Base-by-base conservation (phyloP, 495 filamentous ascomycete species). In the Aspergillus nidulans region DNA sequence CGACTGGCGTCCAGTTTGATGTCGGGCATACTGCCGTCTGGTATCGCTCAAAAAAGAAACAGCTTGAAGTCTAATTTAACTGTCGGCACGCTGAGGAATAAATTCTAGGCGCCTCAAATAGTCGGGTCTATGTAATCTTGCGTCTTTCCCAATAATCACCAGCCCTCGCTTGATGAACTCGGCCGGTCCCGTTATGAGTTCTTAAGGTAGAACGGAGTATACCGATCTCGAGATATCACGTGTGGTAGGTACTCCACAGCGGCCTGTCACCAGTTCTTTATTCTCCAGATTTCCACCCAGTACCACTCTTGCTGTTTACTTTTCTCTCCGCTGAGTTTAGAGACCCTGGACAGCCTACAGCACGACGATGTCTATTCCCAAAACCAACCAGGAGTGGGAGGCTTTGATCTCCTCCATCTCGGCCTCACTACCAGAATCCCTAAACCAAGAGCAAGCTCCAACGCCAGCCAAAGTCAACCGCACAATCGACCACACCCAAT, bases 401-500 rank as follows among this genome's bases (percentile, higher is more conserved):
- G 50, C 52, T 1, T 56, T 65, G 47, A 69, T 75, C 52, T 51
- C 64, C 30, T 56, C 49, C 3, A 55, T 69, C 24, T 62, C 65
- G 41, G 50, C 63, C 7, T 46, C 56, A 2, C 59, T 70, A 0
- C 69, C 72, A 4, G 61, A 4, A 53, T 53, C 30, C 59, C 41
- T 55, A 60, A 62, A 36, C 58, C 63, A 42, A 67, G 30, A 68
- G 43, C 65, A 52, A 36, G 58, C 59, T 1, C 59, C 58, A 23
- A 55, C 58, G 26, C 65, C 59, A 28, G 51, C 63, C n/a, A 30
- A 45, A 12, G 53, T 75, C 20, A 58, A 67, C 30, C 65, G 62
- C n/a, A 69, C 69, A 40, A 83, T 89, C 60, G 86, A 89, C 68
- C 86, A 89, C 66, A 89, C 86, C 20, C 73, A 85, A 25, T 60